These are phyloP conservation scores for Russula griseocarnosa DNA, from an alignment of 768 basidiomycete species.

Conservation along the genomic window DNA sequence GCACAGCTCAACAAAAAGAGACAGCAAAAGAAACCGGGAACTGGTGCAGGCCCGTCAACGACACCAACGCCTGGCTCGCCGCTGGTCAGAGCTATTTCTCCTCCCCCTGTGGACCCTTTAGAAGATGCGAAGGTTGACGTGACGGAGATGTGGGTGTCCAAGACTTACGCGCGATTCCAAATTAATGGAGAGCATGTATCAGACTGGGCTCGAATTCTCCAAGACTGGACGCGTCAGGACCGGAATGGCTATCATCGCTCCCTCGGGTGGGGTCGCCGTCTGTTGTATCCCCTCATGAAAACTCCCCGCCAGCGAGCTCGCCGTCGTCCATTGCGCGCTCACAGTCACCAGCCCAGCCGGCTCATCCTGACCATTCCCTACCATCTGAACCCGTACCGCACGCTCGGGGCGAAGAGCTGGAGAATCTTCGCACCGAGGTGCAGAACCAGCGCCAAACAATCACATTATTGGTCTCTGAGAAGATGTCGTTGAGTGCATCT, in stretches of 20 bases:
- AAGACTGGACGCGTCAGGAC: conserved; percentile 37
- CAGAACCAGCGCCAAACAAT: conserved; percentile 71
- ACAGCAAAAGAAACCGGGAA: conserved; percentile 57
- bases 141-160: conserved; percentile 58
- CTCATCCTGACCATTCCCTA: conserved; percentile 26
- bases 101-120: conserved; percentile 30
- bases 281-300: conserved; percentile 31
- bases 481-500: conserved; percentile 38
- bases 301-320: conserved; percentile 33
- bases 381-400: conserved; percentile 28
- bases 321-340: conserved; percentile 30
- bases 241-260: conserved; percentile 61
- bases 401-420: conserved; percentile 26
- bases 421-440: conserved; percentile 35
- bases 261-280: conserved; percentile 39
- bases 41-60: conserved; percentile 35
- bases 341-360: conserved; percentile 10
- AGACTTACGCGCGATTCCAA: neutral
- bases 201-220: conserved; percentile 42
- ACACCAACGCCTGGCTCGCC: conserved; percentile 46
- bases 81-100: conserved; percentile 31
- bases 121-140: conserved; percentile 48
- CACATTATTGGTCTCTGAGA: conserved; percentile 58
- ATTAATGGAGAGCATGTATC: conserved; percentile 5
- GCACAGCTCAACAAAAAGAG: conserved; percentile 76